Percentiles rank a stretch among this genome's conserved stretches.
Conservation (phyloP, 202 grass and related monocot species). For the Bolboschoenoplectus hybrid region DNA sequence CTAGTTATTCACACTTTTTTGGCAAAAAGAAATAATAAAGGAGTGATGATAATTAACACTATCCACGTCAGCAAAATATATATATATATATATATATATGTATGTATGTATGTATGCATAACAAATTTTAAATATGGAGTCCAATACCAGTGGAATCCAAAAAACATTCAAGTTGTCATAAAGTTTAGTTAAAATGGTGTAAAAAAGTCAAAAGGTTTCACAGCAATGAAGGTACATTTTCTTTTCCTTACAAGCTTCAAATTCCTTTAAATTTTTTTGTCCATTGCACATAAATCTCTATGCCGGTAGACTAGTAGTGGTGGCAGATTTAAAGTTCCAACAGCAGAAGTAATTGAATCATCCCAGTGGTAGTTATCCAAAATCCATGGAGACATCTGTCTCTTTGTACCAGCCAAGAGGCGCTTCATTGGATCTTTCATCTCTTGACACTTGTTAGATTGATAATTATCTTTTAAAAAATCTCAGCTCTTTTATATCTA, state of each 20-base stretch:
- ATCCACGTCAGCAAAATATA: background rate
- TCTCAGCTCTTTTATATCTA: background rate
- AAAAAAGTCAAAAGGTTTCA: background rate
- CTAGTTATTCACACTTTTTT: background rate
- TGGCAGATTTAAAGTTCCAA: background rate
- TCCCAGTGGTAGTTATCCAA: background rate
- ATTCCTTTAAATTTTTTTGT: background rate
- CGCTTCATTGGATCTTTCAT: background rate
- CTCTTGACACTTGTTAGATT: background rate
- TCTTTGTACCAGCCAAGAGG: background rate
- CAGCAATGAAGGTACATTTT: background rate
- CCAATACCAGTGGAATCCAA: background rate
- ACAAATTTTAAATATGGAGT: background rate
- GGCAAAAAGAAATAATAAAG: background rate
- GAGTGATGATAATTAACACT: background rate
- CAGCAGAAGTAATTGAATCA: conserved; percentile 23
- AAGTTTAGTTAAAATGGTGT: background rate
- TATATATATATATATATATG: too few relatives aligned
- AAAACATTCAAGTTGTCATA: background rate
- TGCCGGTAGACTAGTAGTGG: background rate
- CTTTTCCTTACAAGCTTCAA: background rate
- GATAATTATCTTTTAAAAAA: background rate
- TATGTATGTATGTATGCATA: background rate
- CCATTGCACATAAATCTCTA: conserved; percentile 16
- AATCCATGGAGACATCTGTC: background rate